phyloP scores from a whole-genome alignment of 2,329 filamentous ascomycete genomes.

The Penicillium sp. region DNA sequence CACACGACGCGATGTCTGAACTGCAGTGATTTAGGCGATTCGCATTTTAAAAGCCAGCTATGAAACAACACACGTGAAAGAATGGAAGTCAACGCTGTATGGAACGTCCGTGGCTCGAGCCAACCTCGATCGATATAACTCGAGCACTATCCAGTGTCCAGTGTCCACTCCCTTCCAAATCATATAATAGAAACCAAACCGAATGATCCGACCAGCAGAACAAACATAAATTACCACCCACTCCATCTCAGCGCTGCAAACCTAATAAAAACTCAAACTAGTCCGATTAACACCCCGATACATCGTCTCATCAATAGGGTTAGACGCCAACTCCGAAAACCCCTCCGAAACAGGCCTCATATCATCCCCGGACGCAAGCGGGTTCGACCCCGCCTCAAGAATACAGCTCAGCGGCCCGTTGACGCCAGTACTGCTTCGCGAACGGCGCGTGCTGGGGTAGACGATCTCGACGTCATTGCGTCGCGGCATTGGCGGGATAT shows the following conservation, averaged over 20 bases:
- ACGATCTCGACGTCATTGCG: conserved; percentile 34
- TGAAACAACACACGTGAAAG: neutral
- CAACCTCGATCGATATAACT: neutral
- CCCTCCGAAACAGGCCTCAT: conserved; percentile 1
- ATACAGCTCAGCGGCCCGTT: conserved; percentile 31
- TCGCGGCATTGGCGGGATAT: conserved; percentile 24
- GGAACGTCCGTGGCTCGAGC: too few species aligned
- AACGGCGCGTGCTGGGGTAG: conserved; percentile 35
- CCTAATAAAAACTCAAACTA: conserved; percentile 23
- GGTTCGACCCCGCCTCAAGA: conserved; percentile 22
- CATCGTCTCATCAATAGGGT: conserved; percentile 23
- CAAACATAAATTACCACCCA: neutral
- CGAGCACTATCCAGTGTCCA: conserved; percentile 6
- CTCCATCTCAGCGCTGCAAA: neutral
- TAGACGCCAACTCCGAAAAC: conserved; percentile 10
- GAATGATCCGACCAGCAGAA: conserved; percentile 1
- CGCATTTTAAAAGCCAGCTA: neutral
- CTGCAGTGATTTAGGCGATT: too few species aligned
- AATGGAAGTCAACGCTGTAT: too few species aligned
- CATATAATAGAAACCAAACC: neutral
- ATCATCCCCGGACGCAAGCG: conserved; percentile 29
- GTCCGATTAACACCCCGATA: conserved; percentile 34
- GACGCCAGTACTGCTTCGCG: conserved; percentile 33
- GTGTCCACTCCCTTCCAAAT: neutral
- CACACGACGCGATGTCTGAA: too few species aligned